A percentile compares a stretch with the other conserved stretches of the same genome.
Conservation (phyloP, 306 rosid species). For the Vachellia pachyceras region DNA sequence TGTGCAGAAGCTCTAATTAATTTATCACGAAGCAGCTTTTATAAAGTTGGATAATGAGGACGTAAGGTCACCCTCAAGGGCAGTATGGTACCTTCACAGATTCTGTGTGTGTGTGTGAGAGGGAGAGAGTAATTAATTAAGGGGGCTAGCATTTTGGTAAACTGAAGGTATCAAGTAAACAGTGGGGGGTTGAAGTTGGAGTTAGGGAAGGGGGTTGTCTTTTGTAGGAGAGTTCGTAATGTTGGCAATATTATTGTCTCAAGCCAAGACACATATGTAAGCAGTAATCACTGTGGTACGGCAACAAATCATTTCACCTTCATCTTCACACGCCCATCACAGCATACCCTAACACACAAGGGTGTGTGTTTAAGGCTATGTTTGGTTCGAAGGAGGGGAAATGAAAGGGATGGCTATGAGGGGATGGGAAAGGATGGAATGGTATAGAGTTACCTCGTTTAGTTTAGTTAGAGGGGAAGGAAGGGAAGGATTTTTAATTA, state of each 20-base stretch:
- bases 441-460: too few relatives aligned
- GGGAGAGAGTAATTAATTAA: neutral
- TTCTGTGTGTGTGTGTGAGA: constrained; percentile 34
- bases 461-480: too few relatives aligned
- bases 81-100: constrained; percentile 56
- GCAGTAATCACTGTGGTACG: constrained; percentile 6
- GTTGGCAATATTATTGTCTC: constrained; percentile 43
- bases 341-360: too few relatives aligned
- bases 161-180: constrained; percentile 62
- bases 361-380: too few relatives aligned
- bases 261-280: neutral
- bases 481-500: too few relatives aligned
- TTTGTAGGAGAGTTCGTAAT: constrained; percentile 47
- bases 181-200: constrained; percentile 48
- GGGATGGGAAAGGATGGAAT: neutral
- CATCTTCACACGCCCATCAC: too few relatives aligned
- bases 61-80: constrained; percentile 91
- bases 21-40: constrained; percentile 79
- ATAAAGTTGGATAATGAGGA: constrained; percentile 77
- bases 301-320: constrained; percentile 35
- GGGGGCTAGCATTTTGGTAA: constrained; percentile 74
- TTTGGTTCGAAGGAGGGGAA: too few relatives aligned
- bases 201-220: constrained; percentile 58
- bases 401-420: too few relatives aligned
- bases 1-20: constrained; percentile 45